Conservation (phyloP, 2,329 filamentous ascomycete species). For the Penicillium sp. region DNA sequence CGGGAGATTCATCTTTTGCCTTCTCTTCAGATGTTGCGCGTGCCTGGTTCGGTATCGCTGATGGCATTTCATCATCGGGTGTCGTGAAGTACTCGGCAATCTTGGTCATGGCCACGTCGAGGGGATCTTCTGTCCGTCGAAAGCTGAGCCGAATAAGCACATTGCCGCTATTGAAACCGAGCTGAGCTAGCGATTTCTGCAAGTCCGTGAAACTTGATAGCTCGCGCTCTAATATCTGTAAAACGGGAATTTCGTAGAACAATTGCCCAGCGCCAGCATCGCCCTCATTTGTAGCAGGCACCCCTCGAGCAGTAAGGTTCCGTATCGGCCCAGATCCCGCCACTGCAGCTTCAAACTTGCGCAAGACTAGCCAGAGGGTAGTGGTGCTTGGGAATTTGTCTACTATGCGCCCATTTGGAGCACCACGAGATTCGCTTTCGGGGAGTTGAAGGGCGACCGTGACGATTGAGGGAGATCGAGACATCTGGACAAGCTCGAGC, state of each 20-base stretch:
- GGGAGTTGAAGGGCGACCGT: constrained; percentile 85
- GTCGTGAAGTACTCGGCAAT: constrained; percentile 70
- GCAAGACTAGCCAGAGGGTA: constrained; percentile 80
- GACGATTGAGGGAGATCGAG: constrained; percentile 77
- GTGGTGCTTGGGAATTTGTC: constrained; percentile 86
- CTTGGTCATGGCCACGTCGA: constrained; percentile 78
- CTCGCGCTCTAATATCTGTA: constrained; percentile 78
- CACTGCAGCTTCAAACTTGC: constrained; percentile 78
- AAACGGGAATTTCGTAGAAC: constrained; percentile 78
- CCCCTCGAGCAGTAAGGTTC: constrained; percentile 79
- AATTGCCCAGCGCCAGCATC: constrained; percentile 63
- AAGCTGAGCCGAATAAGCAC: constrained; percentile 74
- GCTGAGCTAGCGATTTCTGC: constrained; percentile 79
- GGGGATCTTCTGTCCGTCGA: constrained; percentile 66
- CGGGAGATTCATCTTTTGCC: constrained; percentile 4
- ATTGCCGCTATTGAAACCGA: constrained; percentile 81
- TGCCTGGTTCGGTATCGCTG: constrained; percentile 15
- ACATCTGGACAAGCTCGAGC: constrained; percentile 82
- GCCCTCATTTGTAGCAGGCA: constrained; percentile 55
- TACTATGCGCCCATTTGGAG: constrained; percentile 62
- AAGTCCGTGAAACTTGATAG: constrained; percentile 71
- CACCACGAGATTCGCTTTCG: constrained; percentile 59
- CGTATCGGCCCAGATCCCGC: constrained; percentile 57
- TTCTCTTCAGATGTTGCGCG: constrained; percentile 4
- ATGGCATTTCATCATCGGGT: constrained; percentile 34